Evolutionary conservation across 441 rosid species (phyloP), one percentile per base, ranked within the genome.

Genomic region (Jatropha podagrica): DNA sequence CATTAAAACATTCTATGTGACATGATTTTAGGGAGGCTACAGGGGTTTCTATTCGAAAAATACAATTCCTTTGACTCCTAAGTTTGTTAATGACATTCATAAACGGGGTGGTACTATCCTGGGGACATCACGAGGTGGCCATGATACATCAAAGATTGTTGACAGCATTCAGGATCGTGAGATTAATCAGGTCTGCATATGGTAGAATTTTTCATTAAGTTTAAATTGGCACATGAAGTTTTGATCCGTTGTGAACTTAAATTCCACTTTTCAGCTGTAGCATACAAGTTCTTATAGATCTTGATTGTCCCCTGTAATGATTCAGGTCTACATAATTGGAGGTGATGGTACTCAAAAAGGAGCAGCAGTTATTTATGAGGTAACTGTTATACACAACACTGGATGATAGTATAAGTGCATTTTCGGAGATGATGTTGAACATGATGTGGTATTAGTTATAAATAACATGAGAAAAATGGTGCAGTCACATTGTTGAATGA

Each of bases 321-420:
- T 78, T 41, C 76, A 92, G 95, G 95, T 90, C 69, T 92, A 87
- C 79, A 86, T 92, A 78, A 88, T 92, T 63, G 94, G 97, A 59
- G 97, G 97, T 52, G 96, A 92, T 85, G 97, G 97, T 82, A 88
- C 93, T 72, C 97, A 88, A 80, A 92, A 78, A 76, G 97, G 96
- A 76, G 94, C 93, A 66, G 83, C 89, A 65, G 85, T 84, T 60
- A 91, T 92, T 63, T 92, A 77, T 38, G 88, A 92, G 90, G 97
- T 92, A 78, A 68, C 32, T 11, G 48, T 11, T 51, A 15, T 12
- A 13, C 26, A 46, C 20, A 42, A 7, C 55, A 9, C 52, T 56
- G 20, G 17, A 4, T 13, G 20, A 42, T 27, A 32, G 11, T 37
- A 41, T 4, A 17, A 42, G 27, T 74, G 5, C 23, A 17, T 74